Evolutionary conservation across 192 early-diverging fungal genomes (phyloP).

Genomic region (Coemansia sp.): DNA sequence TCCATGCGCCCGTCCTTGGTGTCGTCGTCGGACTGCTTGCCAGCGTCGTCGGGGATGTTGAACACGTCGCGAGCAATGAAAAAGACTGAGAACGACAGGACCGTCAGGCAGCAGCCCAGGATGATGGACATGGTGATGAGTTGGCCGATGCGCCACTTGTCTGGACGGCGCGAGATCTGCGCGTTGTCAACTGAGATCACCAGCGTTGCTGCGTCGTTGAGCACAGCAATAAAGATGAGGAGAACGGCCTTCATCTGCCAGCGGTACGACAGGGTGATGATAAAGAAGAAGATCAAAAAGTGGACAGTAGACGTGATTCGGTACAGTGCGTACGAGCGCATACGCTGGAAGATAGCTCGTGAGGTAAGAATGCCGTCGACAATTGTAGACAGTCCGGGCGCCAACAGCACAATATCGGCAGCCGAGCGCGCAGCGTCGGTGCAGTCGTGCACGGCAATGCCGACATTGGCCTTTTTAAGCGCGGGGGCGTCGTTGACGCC

Average conservation of each 20-base stretch:
- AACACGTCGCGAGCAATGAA: conserved; percentile 71
- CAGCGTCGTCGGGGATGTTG: conserved; percentile 49
- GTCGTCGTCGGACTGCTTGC: conserved; percentile 46
- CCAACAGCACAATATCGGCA: conserved; percentile 92
- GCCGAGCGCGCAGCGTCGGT: conserved; percentile 95
- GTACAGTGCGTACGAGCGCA: conserved; percentile 90
- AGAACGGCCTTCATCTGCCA: conserved; percentile 78
- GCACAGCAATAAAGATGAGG: conserved; percentile 84
- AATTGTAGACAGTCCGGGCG: conserved; percentile 87
- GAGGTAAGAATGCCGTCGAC: conserved; percentile 87
- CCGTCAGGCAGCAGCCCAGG: conserved; percentile 71
- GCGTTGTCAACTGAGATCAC: conserved; percentile 94
- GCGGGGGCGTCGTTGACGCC: conserved; percentile 98
- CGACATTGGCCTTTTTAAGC: conserved; percentile 95
- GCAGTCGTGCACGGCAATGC: conserved; percentile 94
- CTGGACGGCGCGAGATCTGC: conserved; percentile 80
- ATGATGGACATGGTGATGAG: conserved; percentile 77
- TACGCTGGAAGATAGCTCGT: conserved; percentile 92
- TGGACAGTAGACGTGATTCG: conserved; percentile 95
- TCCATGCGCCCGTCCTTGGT: conserved; percentile 56
- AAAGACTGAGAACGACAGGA: conserved; percentile 78
- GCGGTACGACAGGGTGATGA: conserved; percentile 74
- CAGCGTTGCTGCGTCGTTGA: conserved; percentile 89
- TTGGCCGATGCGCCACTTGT: conserved; percentile 96
- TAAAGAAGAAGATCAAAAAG: conserved; percentile 95